Conservation (phyloP, 352 stramenopile species). For the Phytopythium helicoides region DNA sequence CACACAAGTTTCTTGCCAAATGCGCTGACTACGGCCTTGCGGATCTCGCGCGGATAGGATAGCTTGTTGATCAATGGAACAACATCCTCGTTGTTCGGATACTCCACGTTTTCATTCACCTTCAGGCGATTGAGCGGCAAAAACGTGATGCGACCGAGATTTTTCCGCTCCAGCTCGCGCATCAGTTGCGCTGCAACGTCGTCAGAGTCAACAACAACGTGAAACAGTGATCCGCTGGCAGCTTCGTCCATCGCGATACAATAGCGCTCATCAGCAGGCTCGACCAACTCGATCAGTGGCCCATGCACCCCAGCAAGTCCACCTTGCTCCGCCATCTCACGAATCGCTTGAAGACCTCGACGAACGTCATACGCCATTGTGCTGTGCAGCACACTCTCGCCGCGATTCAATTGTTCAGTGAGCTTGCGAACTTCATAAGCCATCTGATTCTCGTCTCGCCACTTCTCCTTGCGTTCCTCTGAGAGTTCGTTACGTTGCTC, state of each 20-base stretch:
- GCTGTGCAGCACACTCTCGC: slow-evolving; percentile 76
- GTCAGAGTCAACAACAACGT: slow-evolving; percentile 99
- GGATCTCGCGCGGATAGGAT: slow-evolving; percentile 81
- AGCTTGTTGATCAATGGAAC: slow-evolving; percentile 86
- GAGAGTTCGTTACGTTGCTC: slow-evolving; percentile 76
- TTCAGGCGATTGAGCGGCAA: slow-evolving; percentile 93
- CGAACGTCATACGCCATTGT: slow-evolving; percentile 88
- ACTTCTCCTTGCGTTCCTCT: slow-evolving; percentile 80
- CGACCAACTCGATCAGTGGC: slow-evolving; percentile 96
- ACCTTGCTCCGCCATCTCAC: slow-evolving; percentile 84
- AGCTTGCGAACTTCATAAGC: slow-evolving; percentile 72
- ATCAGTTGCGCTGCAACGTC: slow-evolving; percentile 95
- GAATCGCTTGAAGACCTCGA: slow-evolving; percentile 77
- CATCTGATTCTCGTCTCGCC: slow-evolving; percentile 78
- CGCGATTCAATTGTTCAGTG: slow-evolving; percentile 63
- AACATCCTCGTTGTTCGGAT: slow-evolving; percentile 77
- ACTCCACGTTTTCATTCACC: slow-evolving; percentile 78
- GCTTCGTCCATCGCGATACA: slow-evolving; percentile 95
- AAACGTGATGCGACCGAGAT: slow-evolving; percentile 96
- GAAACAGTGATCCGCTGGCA: slow-evolving; percentile 95
- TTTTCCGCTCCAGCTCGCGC: slow-evolving; percentile 92
- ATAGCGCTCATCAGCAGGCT: slow-evolving; percentile 87
- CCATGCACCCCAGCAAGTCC: slow-evolving; percentile 88
- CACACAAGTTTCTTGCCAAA: slow-evolving; percentile 98
- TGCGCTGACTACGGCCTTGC: slow-evolving; percentile 92